Evolutionary conservation across 768 basidiomycete species (phyloP).

Genomic region (Trametes villosa): DNA sequence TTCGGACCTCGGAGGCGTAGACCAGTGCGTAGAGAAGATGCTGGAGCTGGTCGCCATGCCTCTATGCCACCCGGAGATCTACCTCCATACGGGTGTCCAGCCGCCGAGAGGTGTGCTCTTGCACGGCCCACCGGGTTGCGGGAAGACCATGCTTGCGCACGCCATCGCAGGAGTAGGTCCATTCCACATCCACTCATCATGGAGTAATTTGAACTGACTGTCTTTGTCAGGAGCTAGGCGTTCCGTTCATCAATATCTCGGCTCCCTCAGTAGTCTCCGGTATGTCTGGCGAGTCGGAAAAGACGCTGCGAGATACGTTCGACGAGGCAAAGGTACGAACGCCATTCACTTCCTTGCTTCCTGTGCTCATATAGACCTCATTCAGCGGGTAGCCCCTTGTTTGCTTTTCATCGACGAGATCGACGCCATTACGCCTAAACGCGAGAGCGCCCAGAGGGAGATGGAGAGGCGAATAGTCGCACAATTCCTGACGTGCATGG

Average conservation of each 20-base stretch:
- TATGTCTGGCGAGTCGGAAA: slow-evolving; percentile 99
- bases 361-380: neutral
- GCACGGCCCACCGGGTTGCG: slow-evolving; percentile 96
- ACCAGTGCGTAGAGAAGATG: slow-evolving; percentile 86
- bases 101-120: slow-evolving; percentile 91
- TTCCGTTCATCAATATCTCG: slow-evolving; percentile 93
- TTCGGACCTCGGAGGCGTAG: slow-evolving; percentile 87
- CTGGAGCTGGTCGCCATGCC: slow-evolving; percentile 97
- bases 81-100: slow-evolving; percentile 89
- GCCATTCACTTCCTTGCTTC: neutral
- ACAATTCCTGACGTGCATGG: slow-evolving; percentile 98
- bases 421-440: slow-evolving; percentile 95
- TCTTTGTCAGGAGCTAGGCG: slow-evolving; percentile 75
- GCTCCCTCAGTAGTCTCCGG: slow-evolving; percentile 96
- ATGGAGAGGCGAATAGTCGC: slow-evolving; percentile 99
- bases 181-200: neutral
- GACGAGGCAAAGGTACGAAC: slow-evolving; percentile 87
- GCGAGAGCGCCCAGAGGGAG: slow-evolving; percentile 97
- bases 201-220: no score
- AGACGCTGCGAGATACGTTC: slow-evolving; percentile 93
- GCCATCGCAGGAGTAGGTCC: slow-evolving; percentile 91
- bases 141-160: slow-evolving; percentile 92
- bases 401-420: slow-evolving; percentile 97
- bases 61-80: slow-evolving; percentile 92
- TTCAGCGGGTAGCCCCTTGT: slow-evolving; percentile 86